Conservation (phyloP, 208 protist genomes). For the Wallacemonas collosoma region DNA sequence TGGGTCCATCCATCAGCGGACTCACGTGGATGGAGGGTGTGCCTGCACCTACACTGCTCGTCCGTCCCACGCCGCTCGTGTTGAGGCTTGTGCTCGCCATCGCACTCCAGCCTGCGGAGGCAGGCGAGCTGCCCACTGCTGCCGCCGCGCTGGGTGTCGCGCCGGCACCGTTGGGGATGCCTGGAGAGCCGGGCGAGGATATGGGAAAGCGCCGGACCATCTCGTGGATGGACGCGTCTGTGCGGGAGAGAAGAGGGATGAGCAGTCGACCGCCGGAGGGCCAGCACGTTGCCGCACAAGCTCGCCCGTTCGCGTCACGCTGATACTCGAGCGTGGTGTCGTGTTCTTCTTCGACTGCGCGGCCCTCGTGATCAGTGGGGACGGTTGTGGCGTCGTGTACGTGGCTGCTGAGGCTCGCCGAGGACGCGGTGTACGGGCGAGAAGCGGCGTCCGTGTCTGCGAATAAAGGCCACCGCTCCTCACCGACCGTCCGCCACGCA, state of each 20-base stretch:
- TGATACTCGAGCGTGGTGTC: neutral
- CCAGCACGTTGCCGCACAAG: neutral
- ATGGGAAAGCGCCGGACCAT: neutral
- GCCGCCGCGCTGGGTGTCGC: too few species aligned
- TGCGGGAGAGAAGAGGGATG: neutral
- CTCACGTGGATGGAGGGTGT: neutral
- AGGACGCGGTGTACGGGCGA: neutral
- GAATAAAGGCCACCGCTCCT: constrained; percentile 8
- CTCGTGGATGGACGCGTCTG: neutral
- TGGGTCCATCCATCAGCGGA: neutral
- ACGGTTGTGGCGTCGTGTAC: neutral
- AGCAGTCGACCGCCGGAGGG: neutral
- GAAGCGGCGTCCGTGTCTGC: neutral
- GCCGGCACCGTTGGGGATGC: neutral
- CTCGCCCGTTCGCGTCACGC: neutral
- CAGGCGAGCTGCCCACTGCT: neutral
- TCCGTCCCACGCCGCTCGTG: too few species aligned
- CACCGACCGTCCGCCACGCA: constrained; percentile 43
- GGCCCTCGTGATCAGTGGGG: too few species aligned
- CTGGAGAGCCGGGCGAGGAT: neutral
- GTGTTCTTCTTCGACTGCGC: neutral
- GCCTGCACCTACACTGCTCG: too few species aligned
- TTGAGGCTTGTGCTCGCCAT: neutral
- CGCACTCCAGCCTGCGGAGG: neutral
- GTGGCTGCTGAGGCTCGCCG: neutral